Evolutionary conservation across 2,329 filamentous ascomycete genomes (phyloP), one percentile per base, ranked within the genome.

Genomic region (Plectosphaerella cucumerina): DNA sequence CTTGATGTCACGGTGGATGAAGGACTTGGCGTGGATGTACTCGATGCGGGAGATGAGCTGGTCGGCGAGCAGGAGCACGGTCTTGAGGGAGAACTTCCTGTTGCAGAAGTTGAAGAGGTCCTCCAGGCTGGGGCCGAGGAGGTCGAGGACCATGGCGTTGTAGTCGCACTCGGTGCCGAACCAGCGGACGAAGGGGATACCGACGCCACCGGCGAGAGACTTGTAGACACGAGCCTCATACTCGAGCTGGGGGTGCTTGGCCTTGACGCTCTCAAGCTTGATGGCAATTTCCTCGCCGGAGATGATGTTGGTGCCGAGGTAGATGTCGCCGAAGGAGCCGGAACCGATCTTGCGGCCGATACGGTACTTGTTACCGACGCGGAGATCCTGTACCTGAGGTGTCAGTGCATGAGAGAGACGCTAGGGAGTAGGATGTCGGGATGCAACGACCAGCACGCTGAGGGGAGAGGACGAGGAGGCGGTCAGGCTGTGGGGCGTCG

Each of bases 81-180:
- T 99, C 87, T 99, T 99, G 61, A 99, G 77, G 12, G 94, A 97
- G 79, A 97, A 99, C 72, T 97, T 97, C 72, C 94, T 89, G 85
- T 97, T 97, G 85, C 94, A 99, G 74, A 97, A 97, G 84, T 99
- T 97, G 89, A 99, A 99, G 33, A 99, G 82, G 69, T 99, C 94
- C 75, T 99, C 94, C 72, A 99, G 76, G 65, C 88, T 94, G 60
- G 94, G 94, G 37, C 94, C 94, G 52, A 99, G 88, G 22, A 99
- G 86, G 67, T 99, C 94, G 59, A 97, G 85, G 48, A 99, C 94
- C 94, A 99, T 97, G 70, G 94, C 94, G 75, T 99, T 97, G 85
- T 99, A 97, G 77, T 97, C 94, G 74, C 93, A 97, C 76, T 99
- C 94, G 54, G 93, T 97, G 61, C 94, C 94, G 73, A 97, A 99